phyloP scores from a whole-genome alignment of 1,284 basidiomycete species.

The Ceratobasidium sp. region DNA sequence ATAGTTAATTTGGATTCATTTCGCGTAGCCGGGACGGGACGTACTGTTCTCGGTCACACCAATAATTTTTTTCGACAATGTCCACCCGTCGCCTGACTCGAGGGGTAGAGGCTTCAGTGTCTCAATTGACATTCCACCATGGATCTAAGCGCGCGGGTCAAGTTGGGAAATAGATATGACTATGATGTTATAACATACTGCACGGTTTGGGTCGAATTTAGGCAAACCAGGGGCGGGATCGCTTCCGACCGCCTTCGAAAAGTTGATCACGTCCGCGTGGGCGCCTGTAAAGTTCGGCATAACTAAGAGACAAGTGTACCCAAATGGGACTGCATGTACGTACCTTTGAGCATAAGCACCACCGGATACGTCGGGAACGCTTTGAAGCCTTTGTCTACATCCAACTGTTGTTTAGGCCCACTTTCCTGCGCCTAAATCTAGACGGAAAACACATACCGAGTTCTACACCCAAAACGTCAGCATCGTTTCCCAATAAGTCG shows the following conservation, averaged over 20 bases:
- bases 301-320: neutral
- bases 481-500: constrained; percentile 1
- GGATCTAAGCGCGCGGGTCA: constrained; percentile 57
- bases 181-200: constrained; percentile 54
- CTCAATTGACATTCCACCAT: constrained; percentile 75
- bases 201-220: constrained; percentile 65
- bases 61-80: constrained; percentile 63
- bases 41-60: constrained; percentile 79
- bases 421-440: neutral
- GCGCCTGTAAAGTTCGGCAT: constrained; percentile 50
- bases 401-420: neutral
- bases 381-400: constrained; percentile 57
- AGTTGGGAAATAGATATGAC: neutral
- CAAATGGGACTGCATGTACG: constrained; percentile 13
- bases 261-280: constrained; percentile 68
- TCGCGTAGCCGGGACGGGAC: constrained; percentile 43
- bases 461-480: constrained; percentile 33
- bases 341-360: constrained; percentile 64
- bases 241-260: constrained; percentile 58
- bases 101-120: constrained; percentile 70
- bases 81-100: constrained; percentile 72
- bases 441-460: constrained; percentile 38
- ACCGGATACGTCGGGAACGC: constrained; percentile 64
- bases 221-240: constrained; percentile 66
- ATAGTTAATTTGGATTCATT: neutral